Percentiles rank a stretch among this genome's conserved stretches.
These are phyloP conservation scores for Yarrowia bubula DNA, from an alignment of 805 yeast genomes.

Conservation along the genomic window DNA sequence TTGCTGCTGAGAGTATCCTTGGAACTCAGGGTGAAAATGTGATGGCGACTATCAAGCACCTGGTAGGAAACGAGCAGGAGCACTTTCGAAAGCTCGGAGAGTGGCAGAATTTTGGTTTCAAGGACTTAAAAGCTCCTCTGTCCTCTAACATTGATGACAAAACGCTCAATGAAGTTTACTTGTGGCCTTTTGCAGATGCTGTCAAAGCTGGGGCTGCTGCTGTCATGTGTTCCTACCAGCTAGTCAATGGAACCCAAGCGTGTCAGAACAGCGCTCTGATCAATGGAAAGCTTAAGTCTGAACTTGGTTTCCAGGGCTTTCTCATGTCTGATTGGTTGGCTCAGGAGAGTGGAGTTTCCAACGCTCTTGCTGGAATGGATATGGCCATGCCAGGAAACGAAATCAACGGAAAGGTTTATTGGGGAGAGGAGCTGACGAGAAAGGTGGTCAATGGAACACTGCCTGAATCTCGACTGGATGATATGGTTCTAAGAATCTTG, in stretches of 20 bases:
- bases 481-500: conserved; percentile 59
- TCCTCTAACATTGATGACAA: conserved; percentile 58
- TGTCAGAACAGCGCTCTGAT: conserved; percentile 58
- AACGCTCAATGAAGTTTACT: conserved; percentile 57
- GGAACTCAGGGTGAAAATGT: conserved; percentile 61
- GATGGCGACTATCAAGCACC: conserved; percentile 55
- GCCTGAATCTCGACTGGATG: conserved; percentile 53
- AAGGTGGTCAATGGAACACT: conserved; percentile 57
- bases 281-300: conserved; percentile 56
- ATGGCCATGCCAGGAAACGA: conserved; percentile 62
- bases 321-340: conserved; percentile 69
- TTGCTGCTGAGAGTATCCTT: conserved; percentile 50
- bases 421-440: conserved; percentile 57
- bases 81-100: conserved; percentile 55
- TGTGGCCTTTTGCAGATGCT: conserved; percentile 68
- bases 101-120: conserved; percentile 39
- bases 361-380: conserved; percentile 59
- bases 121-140: conserved; percentile 40
- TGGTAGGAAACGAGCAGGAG: conserved; percentile 63
- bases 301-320: conserved; percentile 64
- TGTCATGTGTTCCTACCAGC: conserved; percentile 59
- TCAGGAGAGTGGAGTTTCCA: conserved; percentile 52
- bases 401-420: conserved; percentile 36
- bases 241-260: conserved; percentile 55
- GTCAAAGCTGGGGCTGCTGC: conserved; percentile 59